Evolutionary conservation across 768 basidiomycete genomes (phyloP).

Genomic region (Macrolepiota albuminosa): DNA sequence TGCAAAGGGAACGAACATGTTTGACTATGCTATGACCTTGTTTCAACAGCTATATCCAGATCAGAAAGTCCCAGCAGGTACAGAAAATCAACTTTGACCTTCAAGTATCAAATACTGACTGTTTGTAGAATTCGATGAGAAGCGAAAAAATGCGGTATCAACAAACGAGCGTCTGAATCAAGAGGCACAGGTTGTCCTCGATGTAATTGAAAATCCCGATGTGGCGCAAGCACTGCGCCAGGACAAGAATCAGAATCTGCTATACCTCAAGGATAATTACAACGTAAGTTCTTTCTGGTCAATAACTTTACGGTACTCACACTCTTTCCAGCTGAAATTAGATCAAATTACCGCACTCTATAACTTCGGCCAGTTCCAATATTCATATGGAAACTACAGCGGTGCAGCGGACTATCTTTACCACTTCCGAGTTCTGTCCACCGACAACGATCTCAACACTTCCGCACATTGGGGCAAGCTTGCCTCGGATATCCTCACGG

Average conservation of each 20-base stretch:
- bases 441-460: conserved; percentile 86
- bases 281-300: conserved; percentile 43
- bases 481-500: conserved; percentile 91
- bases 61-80: conserved; percentile 65
- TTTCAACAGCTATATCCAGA: conserved; percentile 77
- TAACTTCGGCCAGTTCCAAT: conserved; percentile 98
- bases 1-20: conserved; percentile 97
- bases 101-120: not conserved
- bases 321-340: conserved; percentile 65
- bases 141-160: conserved; percentile 76
- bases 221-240: conserved; percentile 92
- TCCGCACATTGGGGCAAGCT: conserved; percentile 99
- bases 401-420: conserved; percentile 97
- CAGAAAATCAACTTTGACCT: conserved; percentile 8
- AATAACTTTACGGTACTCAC: not conserved
- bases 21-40: conserved; percentile 83
- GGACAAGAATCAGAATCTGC: conserved; percentile 95
- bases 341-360: conserved; percentile 96
- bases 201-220: conserved; percentile 95
- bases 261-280: conserved; percentile 92
- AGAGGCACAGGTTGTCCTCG: conserved; percentile 88
- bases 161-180: conserved; percentile 82
- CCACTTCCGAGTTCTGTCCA: conserved; percentile 97
- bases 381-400: conserved; percentile 96
- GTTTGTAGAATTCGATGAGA: conserved; percentile 74